Percentiles rank a stretch among this genome's conserved stretches.
Evolutionary conservation across 2,329 filamentous ascomycete species (phyloP).

Genomic region (Phialophora expanda): DNA sequence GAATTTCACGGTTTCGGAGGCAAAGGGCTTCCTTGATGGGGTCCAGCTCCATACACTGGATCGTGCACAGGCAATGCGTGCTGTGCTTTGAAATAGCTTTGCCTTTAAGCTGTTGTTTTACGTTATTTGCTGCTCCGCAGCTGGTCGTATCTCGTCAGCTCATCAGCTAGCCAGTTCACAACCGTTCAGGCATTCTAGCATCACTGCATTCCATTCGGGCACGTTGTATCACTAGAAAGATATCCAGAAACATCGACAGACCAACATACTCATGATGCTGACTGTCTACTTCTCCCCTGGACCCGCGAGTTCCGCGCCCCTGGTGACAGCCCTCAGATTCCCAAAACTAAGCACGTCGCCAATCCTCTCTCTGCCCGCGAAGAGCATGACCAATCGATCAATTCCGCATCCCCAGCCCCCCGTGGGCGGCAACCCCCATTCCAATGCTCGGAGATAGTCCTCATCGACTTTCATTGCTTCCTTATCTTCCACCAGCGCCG

Average conservation of each 20-base stretch:
- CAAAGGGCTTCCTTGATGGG: not conserved
- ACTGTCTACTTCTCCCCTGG: constrained; percentile 16
- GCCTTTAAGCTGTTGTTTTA: not conserved
- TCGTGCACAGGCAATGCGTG: not conserved
- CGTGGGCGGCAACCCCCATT: constrained; percentile 91
- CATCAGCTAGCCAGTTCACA: not conserved
- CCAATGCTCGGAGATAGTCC: constrained; percentile 80
- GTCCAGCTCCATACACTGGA: not conserved
- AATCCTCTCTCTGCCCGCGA: constrained; percentile 78
- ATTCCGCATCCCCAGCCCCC: constrained; percentile 96
- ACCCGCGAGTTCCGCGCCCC: constrained; percentile 29
- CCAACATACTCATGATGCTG: not conserved
- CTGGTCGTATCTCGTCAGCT: not conserved
- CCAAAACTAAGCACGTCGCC: constrained; percentile 88
- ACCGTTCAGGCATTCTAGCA: not conserved
- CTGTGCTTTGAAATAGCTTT: not conserved
- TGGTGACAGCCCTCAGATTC: constrained; percentile 65
- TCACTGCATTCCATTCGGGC: not conserved
- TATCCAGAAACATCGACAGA: not conserved
- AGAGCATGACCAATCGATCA: constrained; percentile 89
- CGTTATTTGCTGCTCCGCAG: not conserved
- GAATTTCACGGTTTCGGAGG: not conserved
- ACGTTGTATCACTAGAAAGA: not conserved
- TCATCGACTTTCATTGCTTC: constrained; percentile 67
- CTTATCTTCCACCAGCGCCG: constrained; percentile 52